A percentile compares a stretch with the other conserved stretches of the same genome.
These are phyloP conservation scores for Lasiosphaeria ovina DNA, from an alignment of 495 filamentous ascomycete species.

Conservation along the genomic window DNA sequence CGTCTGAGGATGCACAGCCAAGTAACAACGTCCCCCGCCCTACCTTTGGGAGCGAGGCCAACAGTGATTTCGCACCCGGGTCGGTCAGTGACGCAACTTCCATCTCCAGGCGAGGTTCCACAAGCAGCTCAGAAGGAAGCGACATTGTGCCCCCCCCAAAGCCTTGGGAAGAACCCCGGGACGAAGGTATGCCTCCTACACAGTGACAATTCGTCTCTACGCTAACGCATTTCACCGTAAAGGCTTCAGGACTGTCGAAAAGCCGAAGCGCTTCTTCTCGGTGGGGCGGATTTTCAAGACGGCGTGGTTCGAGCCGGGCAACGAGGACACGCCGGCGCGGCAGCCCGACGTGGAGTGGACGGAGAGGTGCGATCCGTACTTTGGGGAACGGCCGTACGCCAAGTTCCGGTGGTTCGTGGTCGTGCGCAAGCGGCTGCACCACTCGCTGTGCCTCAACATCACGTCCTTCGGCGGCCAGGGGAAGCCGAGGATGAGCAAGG, in stretches of 20 bases:
- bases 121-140: too few relatives aligned
- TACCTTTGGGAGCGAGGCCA: too few relatives aligned
- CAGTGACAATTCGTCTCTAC: too few relatives aligned
- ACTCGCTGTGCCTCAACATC: conserved; percentile 36
- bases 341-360: conserved; percentile 20
- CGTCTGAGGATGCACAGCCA: too few relatives aligned
- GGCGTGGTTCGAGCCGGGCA: conserved; percentile 33
- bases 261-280: conserved; percentile 43
- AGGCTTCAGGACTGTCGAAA: conserved; percentile 25
- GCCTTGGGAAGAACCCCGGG: too few relatives aligned
- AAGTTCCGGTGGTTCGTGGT: conserved; percentile 36
- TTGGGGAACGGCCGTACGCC: conserved; percentile 22
- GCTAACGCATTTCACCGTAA: neutral
- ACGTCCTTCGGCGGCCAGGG: conserved; percentile 19
- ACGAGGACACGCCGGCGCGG: conserved; percentile 3
- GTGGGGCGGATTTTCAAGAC: conserved; percentile 36
- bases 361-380: conserved; percentile 15
- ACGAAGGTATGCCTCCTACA: too few relatives aligned
- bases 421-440: conserved; percentile 25
- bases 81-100: too few relatives aligned
- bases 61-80: too few relatives aligned
- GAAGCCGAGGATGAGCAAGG: conserved; percentile 7
- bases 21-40: too few relatives aligned
- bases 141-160: too few relatives aligned
- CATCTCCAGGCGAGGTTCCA: too few relatives aligned